Percentiles rank a stretch among this genome's conserved stretches.
Evolutionary conservation across 257 asterid species (phyloP).

Genomic region (Solanum tacnaense): DNA sequence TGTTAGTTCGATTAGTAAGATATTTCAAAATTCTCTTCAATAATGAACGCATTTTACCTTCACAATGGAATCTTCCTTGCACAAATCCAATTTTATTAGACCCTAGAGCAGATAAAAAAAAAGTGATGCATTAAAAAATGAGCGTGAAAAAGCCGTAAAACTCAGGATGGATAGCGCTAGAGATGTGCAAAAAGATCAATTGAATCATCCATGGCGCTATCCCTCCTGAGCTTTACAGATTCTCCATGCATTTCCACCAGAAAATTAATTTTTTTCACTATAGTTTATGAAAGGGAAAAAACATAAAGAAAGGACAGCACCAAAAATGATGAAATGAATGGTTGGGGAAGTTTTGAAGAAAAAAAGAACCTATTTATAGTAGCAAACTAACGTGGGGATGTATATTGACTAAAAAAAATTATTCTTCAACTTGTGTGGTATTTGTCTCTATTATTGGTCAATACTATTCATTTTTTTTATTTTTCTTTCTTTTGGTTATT

Average conservation of each 20-base stretch:
- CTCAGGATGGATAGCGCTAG: slow-evolving; percentile 67
- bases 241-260: slow-evolving; percentile 18
- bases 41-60: background rate
- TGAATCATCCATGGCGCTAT: slow-evolving; percentile 37
- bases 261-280: background rate
- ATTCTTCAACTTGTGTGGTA: background rate
- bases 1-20: background rate
- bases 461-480: background rate
- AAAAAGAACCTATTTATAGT: slow-evolving; percentile 16
- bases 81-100: background rate
- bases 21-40: background rate
- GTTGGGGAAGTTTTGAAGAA: background rate
- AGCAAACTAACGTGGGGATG: slow-evolving; percentile 12
- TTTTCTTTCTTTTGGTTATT: background rate
- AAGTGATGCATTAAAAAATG: background rate
- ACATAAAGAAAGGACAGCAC: background rate
- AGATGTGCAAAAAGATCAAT: background rate
- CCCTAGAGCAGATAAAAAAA: background rate
- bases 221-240: slow-evolving; percentile 73
- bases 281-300: background rate
- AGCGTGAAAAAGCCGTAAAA: slow-evolving; percentile 31
- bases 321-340: background rate
- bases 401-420: background rate
- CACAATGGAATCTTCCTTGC: background rate
- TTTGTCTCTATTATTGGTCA: slow-evolving; percentile 1